Conservation (phyloP, 352 stramenopile genomes). For the Globisporangium emineosum region DNA sequence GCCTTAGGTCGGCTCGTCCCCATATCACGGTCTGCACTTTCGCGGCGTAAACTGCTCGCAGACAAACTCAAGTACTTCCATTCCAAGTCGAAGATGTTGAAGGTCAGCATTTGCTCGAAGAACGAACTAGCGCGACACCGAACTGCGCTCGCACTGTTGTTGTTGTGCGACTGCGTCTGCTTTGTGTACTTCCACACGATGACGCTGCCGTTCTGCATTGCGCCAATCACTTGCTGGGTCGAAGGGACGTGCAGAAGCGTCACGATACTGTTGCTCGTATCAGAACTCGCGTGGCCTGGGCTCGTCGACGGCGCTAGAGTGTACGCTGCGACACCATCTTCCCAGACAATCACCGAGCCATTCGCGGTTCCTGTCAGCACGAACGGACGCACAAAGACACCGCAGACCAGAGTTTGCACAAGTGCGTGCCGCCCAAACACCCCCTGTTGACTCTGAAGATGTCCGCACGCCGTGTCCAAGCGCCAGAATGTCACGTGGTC, state of each 20-base stretch:
- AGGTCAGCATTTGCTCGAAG: constrained; percentile 24
- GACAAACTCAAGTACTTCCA: constrained; percentile 14
- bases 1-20: not conserved
- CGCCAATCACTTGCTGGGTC: constrained; percentile 41
- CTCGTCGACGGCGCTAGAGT: constrained; percentile 22
- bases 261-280: constrained; percentile 23
- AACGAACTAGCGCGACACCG: constrained; percentile 30
- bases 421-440: constrained; percentile 67
- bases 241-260: constrained; percentile 33
- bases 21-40: no score
- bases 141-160: not conserved
- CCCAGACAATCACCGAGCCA: constrained; percentile 53
- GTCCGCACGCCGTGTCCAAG: constrained; percentile 42
- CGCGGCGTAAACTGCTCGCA: constrained; percentile 4
- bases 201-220: constrained; percentile 31
- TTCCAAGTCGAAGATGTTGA: constrained; percentile 17
- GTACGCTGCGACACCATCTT: constrained; percentile 46
- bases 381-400: constrained; percentile 36
- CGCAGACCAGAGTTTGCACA: constrained; percentile 46
- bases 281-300: not conserved
- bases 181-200: constrained; percentile 34
- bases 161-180: not conserved
- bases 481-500: constrained; percentile 69
- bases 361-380: constrained; percentile 52
- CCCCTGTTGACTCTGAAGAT: constrained; percentile 47